Conservation (phyloP, 345 rosid species). For the Syzygium grande region DNA sequence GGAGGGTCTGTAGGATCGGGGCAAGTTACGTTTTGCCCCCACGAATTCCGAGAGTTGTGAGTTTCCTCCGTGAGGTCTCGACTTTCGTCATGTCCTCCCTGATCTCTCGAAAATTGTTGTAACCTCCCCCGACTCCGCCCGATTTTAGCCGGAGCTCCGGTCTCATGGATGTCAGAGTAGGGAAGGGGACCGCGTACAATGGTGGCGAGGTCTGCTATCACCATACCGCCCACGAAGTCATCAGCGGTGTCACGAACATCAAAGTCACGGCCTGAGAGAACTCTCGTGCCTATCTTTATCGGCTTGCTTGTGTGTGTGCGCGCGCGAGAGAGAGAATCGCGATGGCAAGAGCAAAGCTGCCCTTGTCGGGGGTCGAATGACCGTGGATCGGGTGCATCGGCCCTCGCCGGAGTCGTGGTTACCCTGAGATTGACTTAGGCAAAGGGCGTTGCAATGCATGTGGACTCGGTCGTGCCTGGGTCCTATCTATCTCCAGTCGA, state of each 20-base stretch:
- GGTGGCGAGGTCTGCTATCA: neutral
- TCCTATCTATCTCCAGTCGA: neutral
- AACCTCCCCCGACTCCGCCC: neutral
- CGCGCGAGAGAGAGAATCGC: neutral
- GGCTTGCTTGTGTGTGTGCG: fast-evolving
- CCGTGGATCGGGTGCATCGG: neutral
- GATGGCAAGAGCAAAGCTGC: neutral
- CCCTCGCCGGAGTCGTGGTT: neutral
- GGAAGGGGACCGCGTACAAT: neutral
- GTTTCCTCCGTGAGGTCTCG: no score
- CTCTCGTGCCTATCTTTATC: neutral
- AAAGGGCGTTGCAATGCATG: neutral
- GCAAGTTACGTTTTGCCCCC: no score
- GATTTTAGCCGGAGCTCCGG: neutral
- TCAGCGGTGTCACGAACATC: neutral
- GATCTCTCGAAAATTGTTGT: no score
- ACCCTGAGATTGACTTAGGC: neutral
- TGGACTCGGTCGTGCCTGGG: neutral
- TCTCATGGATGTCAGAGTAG: neutral
- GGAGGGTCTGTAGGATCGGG: neutral
- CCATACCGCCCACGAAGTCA: neutral
- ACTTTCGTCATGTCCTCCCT: no score
- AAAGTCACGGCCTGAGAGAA: neutral
- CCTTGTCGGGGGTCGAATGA: neutral
- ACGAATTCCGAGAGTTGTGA: no score